Base-by-base conservation (phyloP, 2,329 filamentous ascomycete species). In the Balansia obtecta region DNA sequence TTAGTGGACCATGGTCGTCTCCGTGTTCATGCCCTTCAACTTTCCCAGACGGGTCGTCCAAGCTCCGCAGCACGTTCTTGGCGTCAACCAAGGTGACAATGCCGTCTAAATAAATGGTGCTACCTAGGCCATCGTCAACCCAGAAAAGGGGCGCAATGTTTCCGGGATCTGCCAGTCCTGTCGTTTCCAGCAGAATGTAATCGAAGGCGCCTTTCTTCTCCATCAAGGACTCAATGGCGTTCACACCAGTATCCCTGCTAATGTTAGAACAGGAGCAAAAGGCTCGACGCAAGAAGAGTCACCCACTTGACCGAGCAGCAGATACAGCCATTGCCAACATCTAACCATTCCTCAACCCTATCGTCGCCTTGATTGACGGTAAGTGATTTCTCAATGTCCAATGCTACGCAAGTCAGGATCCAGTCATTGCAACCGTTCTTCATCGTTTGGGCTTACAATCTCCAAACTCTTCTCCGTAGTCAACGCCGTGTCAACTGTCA, bases 131-230 rank as follows among this genome's bases (percentile, higher is more conserved):
- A 57, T 97, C 91, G 60, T 98, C 93, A 27, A 98, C 84, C 93
- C 93, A 98, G 70, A 98, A 98, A 13, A 97, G 71, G 0, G 93
- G 93, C 0, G 93, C 93, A 48, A 98, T 82, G 60, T 97, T 97
- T 1, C 93, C 93, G 0, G 93, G 93, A 62, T 98, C 91, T 4
- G 93, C 93, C 6, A 98, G 76, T 0, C 93, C 93, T 0, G 93
- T 97, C 0, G 93, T 98, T 66, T 98, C 93, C 1, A 98, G 81
- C 2, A 98, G 77, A 56, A 98, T 97, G 69, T 97, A 98, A 70
- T 98, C 93, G 63, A 98, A 98, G 4, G 84, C 83, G 46, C 91
- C 91, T 56, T 87, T 88, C 61, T 89, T 88, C 56, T 90, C 87
- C 88, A 98, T 97, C 2, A 98, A 73, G 1, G 88, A 88, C 70